Evolutionary conservation across 164 flowering plant genomes (phyloP).

Genomic region (Platanus orientalis): DNA sequence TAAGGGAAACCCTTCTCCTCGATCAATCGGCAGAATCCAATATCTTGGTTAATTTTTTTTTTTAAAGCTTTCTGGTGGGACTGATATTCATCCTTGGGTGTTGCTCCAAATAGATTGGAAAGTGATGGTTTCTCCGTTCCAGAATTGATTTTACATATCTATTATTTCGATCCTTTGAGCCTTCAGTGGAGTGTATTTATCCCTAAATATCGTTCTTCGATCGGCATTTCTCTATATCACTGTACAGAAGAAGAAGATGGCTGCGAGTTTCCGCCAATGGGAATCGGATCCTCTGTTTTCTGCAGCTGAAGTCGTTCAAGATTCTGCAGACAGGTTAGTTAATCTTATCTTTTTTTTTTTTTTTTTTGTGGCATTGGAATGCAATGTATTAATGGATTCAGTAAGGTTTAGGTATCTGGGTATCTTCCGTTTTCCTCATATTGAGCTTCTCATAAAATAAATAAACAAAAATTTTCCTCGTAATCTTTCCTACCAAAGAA

Average conservation of each 20-base stretch:
- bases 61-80: not conserved
- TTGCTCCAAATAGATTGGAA: not conserved
- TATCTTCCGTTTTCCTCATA: not conserved
- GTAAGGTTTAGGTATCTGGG: not conserved
- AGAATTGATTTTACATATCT: no score
- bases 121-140: no score
- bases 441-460: constrained; percentile 1
- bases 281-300: constrained; percentile 57
- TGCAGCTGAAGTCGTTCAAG: constrained; percentile 63
- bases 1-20: no score
- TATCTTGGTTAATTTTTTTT: no score
- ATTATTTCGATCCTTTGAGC: no score
- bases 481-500: no score
- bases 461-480: no score
- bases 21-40: no score
- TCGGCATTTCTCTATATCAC: not conserved
- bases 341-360: not conserved
- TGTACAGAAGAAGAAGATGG: constrained; percentile 22
- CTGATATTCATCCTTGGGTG: not conserved
- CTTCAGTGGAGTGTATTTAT: no score
- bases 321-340: constrained; percentile 48
- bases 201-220: no score
- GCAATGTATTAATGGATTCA: not conserved
- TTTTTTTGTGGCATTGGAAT: not conserved
- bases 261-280: constrained; percentile 35